phyloP scores from a whole-genome alignment of 108 stramenopile species.

The Cafeteria roenbergensis region DNA sequence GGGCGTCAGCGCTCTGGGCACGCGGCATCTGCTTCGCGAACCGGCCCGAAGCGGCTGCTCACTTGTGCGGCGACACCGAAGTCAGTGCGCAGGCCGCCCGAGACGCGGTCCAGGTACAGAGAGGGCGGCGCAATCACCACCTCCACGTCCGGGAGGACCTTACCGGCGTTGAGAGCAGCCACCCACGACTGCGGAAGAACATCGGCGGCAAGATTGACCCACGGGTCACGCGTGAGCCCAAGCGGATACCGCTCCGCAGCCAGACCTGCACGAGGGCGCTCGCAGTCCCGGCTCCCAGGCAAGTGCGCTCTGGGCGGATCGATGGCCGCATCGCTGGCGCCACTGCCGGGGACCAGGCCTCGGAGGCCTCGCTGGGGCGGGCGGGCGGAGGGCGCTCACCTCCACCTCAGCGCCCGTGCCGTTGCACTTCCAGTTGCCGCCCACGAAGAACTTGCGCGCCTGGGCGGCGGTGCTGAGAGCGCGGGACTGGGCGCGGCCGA shows the following conservation, averaged over 20 bases:
- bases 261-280: no score
- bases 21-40: no score
- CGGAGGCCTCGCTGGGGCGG: no score
- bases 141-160: conserved; percentile 25
- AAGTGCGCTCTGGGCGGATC: no score
- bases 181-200: conserved; percentile 23
- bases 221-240: no score
- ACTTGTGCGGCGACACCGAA: background rate
- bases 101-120: conserved; percentile 29
- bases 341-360: no score
- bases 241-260: no score
- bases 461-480: conserved; percentile 24
- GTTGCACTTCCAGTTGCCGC: conserved; percentile 99
- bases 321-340: no score
- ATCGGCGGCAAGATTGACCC: background rate
- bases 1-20: no score
- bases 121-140: conserved; percentile 43
- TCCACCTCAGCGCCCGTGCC: conserved; percentile 39
- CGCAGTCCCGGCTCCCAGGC: no score
- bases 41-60: background rate
- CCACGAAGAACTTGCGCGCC: conserved; percentile 86
- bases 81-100: background rate
- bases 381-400: background rate
- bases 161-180: conserved; percentile 30
- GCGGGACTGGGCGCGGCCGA: no score